These are phyloP conservation scores for Salix koriyanagi DNA, from an alignment of 345 rosid genomes.

Conservation along the genomic window DNA sequence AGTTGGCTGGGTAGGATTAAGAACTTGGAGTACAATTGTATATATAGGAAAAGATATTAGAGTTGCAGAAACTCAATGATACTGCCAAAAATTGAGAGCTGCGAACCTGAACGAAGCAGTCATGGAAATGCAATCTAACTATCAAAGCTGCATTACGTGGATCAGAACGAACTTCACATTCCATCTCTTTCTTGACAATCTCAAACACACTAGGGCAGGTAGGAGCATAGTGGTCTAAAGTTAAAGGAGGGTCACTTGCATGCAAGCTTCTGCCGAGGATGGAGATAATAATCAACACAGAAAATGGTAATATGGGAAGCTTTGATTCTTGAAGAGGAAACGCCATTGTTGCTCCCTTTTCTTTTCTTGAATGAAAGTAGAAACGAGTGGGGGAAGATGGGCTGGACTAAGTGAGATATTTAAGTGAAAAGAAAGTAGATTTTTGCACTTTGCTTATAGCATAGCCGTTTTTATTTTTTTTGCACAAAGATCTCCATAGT, in stretches of 20 bases:
- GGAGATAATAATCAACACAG: constrained; percentile 24
- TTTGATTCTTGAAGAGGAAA: neutral
- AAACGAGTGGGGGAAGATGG: constrained; percentile 28
- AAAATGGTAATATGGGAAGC: constrained; percentile 8
- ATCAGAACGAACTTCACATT: constrained; percentile 73
- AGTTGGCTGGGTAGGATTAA: neutral
- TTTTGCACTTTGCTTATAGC: neutral
- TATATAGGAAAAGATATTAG: neutral
- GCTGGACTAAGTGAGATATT: constrained; percentile 26
- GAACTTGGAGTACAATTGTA: neutral
- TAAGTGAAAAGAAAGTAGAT: constrained; percentile 14
- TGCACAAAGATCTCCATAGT: constrained; percentile 22
- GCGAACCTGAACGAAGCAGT: constrained; percentile 82
- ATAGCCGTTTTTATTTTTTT: constrained; percentile 21
- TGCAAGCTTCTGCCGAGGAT: constrained; percentile 20
- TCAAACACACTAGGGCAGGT: constrained; percentile 66
- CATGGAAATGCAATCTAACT: constrained; percentile 77
- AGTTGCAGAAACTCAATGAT: neutral
- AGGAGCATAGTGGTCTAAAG: constrained; percentile 61
- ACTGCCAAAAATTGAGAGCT: neutral
- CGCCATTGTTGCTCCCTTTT: constrained; percentile 11
- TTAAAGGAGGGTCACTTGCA: constrained; percentile 44
- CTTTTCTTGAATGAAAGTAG: neutral
- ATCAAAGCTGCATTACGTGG: constrained; percentile 79
- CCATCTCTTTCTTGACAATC: constrained; percentile 75